phyloP scores from a whole-genome alignment of 2,329 filamentous ascomycete genomes.

The Exophiala sp. region DNA sequence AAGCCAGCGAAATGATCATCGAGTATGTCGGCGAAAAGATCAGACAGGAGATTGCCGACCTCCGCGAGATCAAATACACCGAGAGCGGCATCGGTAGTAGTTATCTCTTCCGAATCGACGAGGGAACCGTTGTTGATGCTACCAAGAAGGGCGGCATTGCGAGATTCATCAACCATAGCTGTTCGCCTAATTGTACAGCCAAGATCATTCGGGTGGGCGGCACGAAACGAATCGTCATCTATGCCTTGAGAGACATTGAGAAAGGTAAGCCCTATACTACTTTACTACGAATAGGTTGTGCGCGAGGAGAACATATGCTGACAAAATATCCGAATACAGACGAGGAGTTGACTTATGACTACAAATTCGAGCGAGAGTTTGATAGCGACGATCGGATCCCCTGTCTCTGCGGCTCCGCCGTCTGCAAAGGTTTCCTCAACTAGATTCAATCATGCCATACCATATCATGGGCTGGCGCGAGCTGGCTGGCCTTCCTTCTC shows the following conservation, averaged over 20 bases:
- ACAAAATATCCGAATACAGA: slow-evolving; percentile 51
- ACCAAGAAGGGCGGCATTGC: slow-evolving; percentile 98
- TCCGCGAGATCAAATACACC: slow-evolving; percentile 84
- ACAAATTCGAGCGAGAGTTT: slow-evolving; percentile 98
- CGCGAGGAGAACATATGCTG: slow-evolving; percentile 25
- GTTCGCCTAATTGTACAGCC: slow-evolving; percentile 95
- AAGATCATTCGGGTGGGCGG: slow-evolving; percentile 99
- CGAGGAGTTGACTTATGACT: slow-evolving; percentile 98
- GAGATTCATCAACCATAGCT: slow-evolving; percentile 96
- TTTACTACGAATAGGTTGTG: not conserved
- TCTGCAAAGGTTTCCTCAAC: slow-evolving; percentile 98
- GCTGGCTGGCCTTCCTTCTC: not conserved
- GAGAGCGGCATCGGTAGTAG: slow-evolving; percentile 96
- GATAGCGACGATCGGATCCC: slow-evolving; percentile 92
- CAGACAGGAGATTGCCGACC: slow-evolving; percentile 92
- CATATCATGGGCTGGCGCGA: no score
- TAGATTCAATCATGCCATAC: slow-evolving; percentile 41
- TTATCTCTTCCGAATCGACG: slow-evolving; percentile 96
- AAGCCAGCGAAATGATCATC: slow-evolving; percentile 98
- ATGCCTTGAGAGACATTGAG: slow-evolving; percentile 88
- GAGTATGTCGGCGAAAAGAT: slow-evolving; percentile 99
- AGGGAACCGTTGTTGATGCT: slow-evolving; percentile 94
- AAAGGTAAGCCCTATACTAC: slow-evolving; percentile 61
- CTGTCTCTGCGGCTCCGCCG: slow-evolving; percentile 90
- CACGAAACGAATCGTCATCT: slow-evolving; percentile 97